Evolutionary conservation across 345 rosid species (phyloP).

Genomic region (Moricandia moricandioides): DNA sequence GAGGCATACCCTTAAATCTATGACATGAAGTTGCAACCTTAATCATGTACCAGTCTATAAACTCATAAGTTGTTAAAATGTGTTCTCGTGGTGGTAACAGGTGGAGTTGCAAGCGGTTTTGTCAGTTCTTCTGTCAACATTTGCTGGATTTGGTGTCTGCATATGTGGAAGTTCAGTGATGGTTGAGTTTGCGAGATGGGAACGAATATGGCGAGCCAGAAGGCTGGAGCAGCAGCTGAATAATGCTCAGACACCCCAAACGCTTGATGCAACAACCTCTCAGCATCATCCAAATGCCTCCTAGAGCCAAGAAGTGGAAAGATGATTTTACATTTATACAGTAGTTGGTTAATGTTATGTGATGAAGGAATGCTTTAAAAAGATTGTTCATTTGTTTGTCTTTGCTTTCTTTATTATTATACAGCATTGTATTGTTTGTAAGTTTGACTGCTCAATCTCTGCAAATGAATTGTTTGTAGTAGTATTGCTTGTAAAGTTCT

Average conservation of each 20-base stretch:
- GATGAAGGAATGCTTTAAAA: background rate
- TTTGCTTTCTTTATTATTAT: conserved; percentile 3
- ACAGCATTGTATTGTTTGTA: conserved; percentile 19
- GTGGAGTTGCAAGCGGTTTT: conserved; percentile 67
- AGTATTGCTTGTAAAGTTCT: background rate
- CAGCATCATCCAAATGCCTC: conserved; percentile 25
- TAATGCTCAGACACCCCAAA: conserved; percentile 11
- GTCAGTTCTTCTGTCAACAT: conserved; percentile 72
- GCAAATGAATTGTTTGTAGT: conserved; percentile 28
- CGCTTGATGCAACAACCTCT: conserved; percentile 28
- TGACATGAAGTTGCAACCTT: too few relatives aligned
- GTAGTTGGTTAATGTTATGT: conserved; percentile 21
- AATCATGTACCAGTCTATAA: too few relatives aligned
- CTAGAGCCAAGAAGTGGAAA: conserved; percentile 13
- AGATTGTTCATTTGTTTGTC: background rate
- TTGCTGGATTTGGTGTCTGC: conserved; percentile 78
- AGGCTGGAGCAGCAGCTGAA: conserved; percentile 32
- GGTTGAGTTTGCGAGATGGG: conserved; percentile 81
- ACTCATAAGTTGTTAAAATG: background rate
- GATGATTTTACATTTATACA: conserved; percentile 16
- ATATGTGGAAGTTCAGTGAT: conserved; percentile 82
- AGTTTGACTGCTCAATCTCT: conserved; percentile 22
- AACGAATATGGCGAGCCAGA: conserved; percentile 47
- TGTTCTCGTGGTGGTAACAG: conserved; percentile 32
- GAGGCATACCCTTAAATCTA: too few relatives aligned